Percentiles rank a stretch among this genome's conserved stretches.
Evolutionary conservation across 2,329 filamentous ascomycete genomes (phyloP).

Genomic region (Talaromyces atroroseus): DNA sequence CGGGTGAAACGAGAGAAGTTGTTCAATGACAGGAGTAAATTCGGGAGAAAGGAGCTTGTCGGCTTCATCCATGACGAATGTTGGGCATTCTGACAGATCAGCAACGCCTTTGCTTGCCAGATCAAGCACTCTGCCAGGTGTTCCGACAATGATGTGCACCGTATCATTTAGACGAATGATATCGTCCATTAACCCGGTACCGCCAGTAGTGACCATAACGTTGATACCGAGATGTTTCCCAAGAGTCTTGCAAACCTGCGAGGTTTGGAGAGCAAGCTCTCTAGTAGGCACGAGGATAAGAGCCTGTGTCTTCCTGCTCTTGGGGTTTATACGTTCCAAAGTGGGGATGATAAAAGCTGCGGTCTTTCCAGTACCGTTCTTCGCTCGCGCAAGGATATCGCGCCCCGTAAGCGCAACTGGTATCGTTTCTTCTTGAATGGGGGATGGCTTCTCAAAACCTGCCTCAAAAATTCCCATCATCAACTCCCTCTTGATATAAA

Average conservation of each 20-base stretch:
- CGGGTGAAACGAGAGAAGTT: slow-evolving; percentile 89
- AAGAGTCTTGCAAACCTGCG: slow-evolving; percentile 96
- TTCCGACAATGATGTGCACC: slow-evolving; percentile 96
- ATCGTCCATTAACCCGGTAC: slow-evolving; percentile 90
- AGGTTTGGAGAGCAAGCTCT: slow-evolving; percentile 96
- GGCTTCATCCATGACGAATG: slow-evolving; percentile 99
- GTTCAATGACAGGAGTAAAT: slow-evolving; percentile 96
- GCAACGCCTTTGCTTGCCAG: slow-evolving; percentile 94
- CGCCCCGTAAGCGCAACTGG: slow-evolving; percentile 91
- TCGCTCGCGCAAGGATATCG: slow-evolving; percentile 92
- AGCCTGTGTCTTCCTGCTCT: slow-evolving; percentile 92
- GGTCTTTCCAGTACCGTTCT: slow-evolving; percentile 98
- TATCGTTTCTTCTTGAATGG: slow-evolving; percentile 98
- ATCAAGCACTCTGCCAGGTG: slow-evolving; percentile 92
- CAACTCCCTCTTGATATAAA: slow-evolving; percentile 87
- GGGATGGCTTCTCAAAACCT: slow-evolving; percentile 96
- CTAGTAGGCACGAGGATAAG: slow-evolving; percentile 93
- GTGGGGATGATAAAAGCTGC: slow-evolving; percentile 96
- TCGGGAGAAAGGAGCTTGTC: slow-evolving; percentile 96
- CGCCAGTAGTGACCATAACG: slow-evolving; percentile 98
- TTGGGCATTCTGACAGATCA: slow-evolving; percentile 90
- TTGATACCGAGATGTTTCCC: slow-evolving; percentile 97
- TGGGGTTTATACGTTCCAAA: slow-evolving; percentile 92
- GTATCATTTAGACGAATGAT: slow-evolving; percentile 91
- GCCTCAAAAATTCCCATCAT: slow-evolving; percentile 99